Base-by-base conservation (phyloP, 2,329 filamentous ascomycete species). In the Curvularia sp. region DNA sequence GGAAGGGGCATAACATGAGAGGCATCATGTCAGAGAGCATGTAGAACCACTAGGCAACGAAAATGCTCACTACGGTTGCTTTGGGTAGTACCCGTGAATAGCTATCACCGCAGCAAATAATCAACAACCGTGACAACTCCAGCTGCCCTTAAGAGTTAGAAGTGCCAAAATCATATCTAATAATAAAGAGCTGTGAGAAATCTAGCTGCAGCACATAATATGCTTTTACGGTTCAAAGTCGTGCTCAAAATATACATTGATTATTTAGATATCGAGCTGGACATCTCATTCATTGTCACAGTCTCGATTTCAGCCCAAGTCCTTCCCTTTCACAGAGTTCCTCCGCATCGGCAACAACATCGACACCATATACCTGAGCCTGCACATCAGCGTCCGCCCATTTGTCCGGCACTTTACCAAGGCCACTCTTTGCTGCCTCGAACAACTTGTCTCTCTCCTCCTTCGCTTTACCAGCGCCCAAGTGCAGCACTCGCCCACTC, bases 381-480 rank as follows among this genome's bases (percentile, higher is more conserved):
- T 84, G 82, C 30, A 83, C 77, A 69, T 83, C 81, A 4, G 78
- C 79, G 75, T 84, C 82, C 8, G 81, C 82, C 82, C 82, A 84
- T 67, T 81, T 82, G 60, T 84, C 82, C 8, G 82, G 82, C 49
- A 83, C 80, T 30, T 76, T 75, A 0, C 78, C 80, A 5, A 74
- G 76, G 0, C 77, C 77, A 9, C 71, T 66, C 69, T 79, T 82
- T 57, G 82, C 58, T 10, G 77, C 80, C 2, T 77, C 82, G 54
- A 87, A 87, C 51, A 82, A 78, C 70, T 78, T 82, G 63, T 88
- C 85, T 4, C 85, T 76, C 72, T 86, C 83, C 65, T 85, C 83
- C 75, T 87, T 86, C 7, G 84, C 85, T 38, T 81, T 82, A 5
- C 85, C 85, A 5, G 84, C 82, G 2, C 85, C 85, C 22, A 88